phyloP scores from a whole-genome alignment of 352 stramenopile species.

The Peronospora farinosa region DNA sequence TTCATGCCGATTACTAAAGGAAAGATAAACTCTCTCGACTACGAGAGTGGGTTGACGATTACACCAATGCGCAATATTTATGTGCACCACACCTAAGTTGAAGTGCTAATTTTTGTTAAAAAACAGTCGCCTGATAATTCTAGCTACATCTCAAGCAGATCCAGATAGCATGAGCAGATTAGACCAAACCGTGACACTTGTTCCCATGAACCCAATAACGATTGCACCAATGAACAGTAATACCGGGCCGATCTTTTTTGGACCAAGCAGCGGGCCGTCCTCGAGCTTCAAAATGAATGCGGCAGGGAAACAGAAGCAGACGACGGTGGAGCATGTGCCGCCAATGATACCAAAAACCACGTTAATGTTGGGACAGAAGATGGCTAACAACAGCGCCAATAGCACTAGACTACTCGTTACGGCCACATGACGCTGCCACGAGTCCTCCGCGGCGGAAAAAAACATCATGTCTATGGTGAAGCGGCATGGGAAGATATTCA shows the following conservation, averaged over 20 bases:
- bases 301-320: constrained; percentile 80
- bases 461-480: constrained; percentile 89
- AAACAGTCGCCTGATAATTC: neutral
- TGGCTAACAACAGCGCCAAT: constrained; percentile 61
- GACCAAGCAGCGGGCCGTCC: constrained; percentile 54
- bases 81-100: constrained; percentile 14
- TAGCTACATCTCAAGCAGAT: constrained; percentile 5
- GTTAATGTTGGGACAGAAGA: constrained; percentile 84
- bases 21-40: constrained; percentile 25
- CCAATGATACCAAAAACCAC: constrained; percentile 83
- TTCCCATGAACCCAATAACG: constrained; percentile 65
- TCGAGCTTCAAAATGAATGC: constrained; percentile 85
- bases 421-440: constrained; percentile 49
- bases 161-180: constrained; percentile 29
- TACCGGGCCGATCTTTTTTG: constrained; percentile 70
- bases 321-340: constrained; percentile 72
- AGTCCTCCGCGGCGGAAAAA: constrained; percentile 72
- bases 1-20: constrained; percentile 2
- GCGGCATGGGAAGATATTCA: constrained; percentile 84
- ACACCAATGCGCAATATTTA: neutral
- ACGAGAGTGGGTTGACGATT: neutral
- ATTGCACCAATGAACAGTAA: constrained; percentile 63
- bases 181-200: constrained; percentile 69
- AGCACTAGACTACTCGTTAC: constrained; percentile 62
- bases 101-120: constrained; percentile 1